Conservation (phyloP, 2,329 filamentous ascomycete species). For the Tetracladium maxilliforme region DNA sequence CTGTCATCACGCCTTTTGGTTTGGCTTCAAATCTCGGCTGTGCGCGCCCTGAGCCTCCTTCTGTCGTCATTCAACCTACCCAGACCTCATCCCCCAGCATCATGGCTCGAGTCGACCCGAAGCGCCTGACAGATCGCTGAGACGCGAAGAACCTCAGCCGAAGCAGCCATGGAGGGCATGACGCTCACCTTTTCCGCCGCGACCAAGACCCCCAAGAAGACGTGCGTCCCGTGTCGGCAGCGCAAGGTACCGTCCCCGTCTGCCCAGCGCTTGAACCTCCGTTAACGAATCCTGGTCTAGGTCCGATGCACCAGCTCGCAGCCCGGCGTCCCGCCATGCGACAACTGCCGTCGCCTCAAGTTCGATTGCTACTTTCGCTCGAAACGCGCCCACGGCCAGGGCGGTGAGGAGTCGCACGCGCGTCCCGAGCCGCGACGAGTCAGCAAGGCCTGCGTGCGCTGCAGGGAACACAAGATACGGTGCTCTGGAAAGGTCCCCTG, state of each 20-base stretch:
- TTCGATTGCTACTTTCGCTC: conserved; percentile 6
- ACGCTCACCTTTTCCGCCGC: too few relatives aligned
- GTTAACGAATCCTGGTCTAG: background rate
- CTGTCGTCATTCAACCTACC: too few relatives aligned
- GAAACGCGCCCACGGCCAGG: background rate
- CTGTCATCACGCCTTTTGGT: too few relatives aligned
- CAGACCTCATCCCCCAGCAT: too few relatives aligned
- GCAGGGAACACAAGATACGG: conserved; percentile 11
- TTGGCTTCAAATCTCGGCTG: too few relatives aligned
- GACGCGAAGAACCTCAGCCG: too few relatives aligned
- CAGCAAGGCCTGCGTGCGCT: conserved; percentile 12
- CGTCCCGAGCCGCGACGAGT: conserved; percentile 4
- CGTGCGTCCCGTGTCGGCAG: background rate
- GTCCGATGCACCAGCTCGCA: background rate
- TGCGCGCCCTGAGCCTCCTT: too few relatives aligned
- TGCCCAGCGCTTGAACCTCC: background rate
- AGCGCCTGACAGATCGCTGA: too few relatives aligned
- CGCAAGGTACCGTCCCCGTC: background rate
- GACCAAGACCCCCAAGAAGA: background rate
- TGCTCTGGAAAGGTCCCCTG: conserved; percentile 11
- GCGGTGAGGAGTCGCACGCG: background rate
- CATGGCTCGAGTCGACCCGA: too few relatives aligned
- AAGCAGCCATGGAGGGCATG: too few relatives aligned
- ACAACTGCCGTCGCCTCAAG: background rate
- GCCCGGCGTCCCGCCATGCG: background rate